Base-by-base conservation (phyloP, 2,329 filamentous ascomycete species). In the Arthrinium puccinioides region DNA sequence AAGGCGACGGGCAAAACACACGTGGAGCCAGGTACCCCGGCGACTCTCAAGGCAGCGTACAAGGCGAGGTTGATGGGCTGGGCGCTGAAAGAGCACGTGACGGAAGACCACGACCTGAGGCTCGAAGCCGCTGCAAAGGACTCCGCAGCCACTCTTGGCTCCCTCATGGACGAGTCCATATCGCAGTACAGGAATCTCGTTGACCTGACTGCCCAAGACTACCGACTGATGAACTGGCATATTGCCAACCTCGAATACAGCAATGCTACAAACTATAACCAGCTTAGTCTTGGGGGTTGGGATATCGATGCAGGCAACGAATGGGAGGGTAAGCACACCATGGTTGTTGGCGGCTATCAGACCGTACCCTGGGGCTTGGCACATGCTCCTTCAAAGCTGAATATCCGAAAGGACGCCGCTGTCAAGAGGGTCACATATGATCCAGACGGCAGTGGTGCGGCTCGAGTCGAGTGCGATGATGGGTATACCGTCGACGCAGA, bases 301-400 rank as follows among this genome's bases (percentile, higher is more conserved):
- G 94, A 98, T 59, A 88, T 98, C 52, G 94, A 98, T 55, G 88
- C 89, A 34, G 92, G 92, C 1, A 96, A 98, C 51, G 92, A 98
- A 56, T 98, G 94, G 66, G 89, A 96, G 58, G 92, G 92, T 6
- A 82, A 85, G 44, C 94, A 98, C 57, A 87, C 87, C 2, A 90
- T 96, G 74, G 79, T 98, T 4, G 74, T 94, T 19, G 92, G 94
- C 27, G 92, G 92, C 2, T 98, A 97, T 54, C 88, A 94, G 49
- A 87, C 89, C 53, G 79, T 98, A 30, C 86, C 90, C n/a, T 80
- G 87, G 48, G 92, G 89, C 4, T 64, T 98, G 7, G 81, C 85
- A 62, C 78, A 84, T 34, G 79, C 82, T 32, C 92, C 92, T 1
- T 76, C 73, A 6, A 78, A 79, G 41, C 71, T 98, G 3, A 77